Evolutionary conservation across 352 stramenopile genomes (phyloP), one percentile per base, ranked within the genome.

Genomic region (Pythium aphanidermatum): DNA sequence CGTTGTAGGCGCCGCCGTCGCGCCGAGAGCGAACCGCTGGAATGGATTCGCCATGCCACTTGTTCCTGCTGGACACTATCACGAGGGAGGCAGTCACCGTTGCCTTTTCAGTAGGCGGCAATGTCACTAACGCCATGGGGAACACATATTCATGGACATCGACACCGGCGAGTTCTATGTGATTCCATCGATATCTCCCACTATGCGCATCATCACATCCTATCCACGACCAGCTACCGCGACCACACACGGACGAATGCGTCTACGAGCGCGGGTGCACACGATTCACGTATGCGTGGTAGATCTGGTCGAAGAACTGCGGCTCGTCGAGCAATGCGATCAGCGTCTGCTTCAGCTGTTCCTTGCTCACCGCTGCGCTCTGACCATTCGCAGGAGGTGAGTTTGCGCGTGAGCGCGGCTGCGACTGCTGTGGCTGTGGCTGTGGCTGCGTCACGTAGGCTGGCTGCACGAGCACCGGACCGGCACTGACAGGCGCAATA

Each of bases 271-370:
- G 47, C 43, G 42, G 19, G 45, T 65, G 76, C 46, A 86, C 63
- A 49, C 80, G 77, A 47, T 65, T 65, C 43, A 87, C 68, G 58
- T 90, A 93, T 48, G 78, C 78, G 55, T 88, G 74, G 65, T 93
- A 91, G 51, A 93, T 87, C 67, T 91, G 78, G 51, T 93, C 76
- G 48, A 93, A 86, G 64, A 93, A 93, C 60, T 81, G 65, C 40
- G 74, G 54, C 56, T 93, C 81, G 46, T 93, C 78, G 46, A 93
- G 53, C 50, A 90, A 60, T 32, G 65, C 52, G 45, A 93, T 80
- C 30, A 93, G 64, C 46, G 81, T 83, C 60, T 91, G 74, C 65
- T 93, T 93, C 24, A 93, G 68, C 63, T 91, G 72, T 53, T 89
- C 75, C 65, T 93, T 93, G 70, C 57, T 87, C 35, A 91, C 74